Percentiles rank a stretch among this genome's conserved stretches.
These are phyloP conservation scores for Dalbergia oliveri DNA, from an alignment of 306 rosid genomes.

Conservation along the genomic window DNA sequence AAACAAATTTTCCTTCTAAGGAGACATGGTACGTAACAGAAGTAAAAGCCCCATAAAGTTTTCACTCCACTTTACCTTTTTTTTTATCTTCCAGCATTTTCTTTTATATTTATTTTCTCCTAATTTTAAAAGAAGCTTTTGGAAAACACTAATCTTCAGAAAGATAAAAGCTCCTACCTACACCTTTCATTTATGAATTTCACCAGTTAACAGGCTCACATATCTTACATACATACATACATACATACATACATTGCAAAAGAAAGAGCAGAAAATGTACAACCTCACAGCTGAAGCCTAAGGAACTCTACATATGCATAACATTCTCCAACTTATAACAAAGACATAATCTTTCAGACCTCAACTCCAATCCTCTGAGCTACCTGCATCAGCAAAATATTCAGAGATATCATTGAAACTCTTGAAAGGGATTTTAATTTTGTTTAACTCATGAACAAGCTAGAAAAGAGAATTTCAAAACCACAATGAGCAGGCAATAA, in stretches of 20 bases:
- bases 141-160: not conserved
- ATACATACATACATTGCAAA: not conserved
- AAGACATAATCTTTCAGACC: slow-evolving; percentile 44
- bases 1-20: no score
- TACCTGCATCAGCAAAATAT: slow-evolving; percentile 63
- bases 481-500: not conserved
- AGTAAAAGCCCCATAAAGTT: no score
- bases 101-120: not conserved
- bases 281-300: slow-evolving; percentile 40
- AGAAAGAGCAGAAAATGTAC: slow-evolving; percentile 7
- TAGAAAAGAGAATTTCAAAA: not conserved
- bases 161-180: slow-evolving; percentile 36
- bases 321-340: slow-evolving; percentile 49
- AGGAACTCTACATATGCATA: slow-evolving; percentile 40
- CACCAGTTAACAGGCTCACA: slow-evolving; percentile 6
- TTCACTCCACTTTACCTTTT: no score
- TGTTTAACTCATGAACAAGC: not conserved
- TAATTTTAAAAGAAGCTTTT: not conserved
- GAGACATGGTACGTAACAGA: no score
- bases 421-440: not conserved
- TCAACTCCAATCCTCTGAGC: slow-evolving; percentile 78
- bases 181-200: slow-evolving; percentile 24
- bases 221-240: slow-evolving; percentile 24
- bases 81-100: not conserved
- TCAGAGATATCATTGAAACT: slow-evolving; percentile 2